These are phyloP conservation scores for Mucuna pruriens DNA, from an alignment of 306 rosid species.

Conservation along the genomic window DNA sequence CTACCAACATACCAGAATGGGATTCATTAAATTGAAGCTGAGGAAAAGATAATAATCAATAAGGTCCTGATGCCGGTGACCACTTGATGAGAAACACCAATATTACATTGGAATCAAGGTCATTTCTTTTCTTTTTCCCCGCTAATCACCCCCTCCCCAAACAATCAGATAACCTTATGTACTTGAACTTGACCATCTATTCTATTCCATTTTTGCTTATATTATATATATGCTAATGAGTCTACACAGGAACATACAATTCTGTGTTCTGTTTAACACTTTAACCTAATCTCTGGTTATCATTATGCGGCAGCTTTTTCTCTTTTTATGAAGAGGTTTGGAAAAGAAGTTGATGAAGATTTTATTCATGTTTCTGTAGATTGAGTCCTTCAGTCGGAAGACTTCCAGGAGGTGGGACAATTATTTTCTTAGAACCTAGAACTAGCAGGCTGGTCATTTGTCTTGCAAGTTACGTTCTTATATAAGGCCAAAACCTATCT, in stretches of 20 bases:
- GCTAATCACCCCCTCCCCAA: background rate
- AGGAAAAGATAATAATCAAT: slow-evolving; percentile 13
- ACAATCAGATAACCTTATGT: background rate
- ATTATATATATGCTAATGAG: background rate
- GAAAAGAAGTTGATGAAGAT: slow-evolving; percentile 72
- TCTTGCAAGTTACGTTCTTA: background rate
- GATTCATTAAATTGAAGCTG: slow-evolving; percentile 39
- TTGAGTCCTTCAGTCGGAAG: slow-evolving; percentile 45
- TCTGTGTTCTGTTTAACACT: background rate
- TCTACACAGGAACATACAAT: background rate
- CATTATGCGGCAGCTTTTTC: slow-evolving; percentile 53
- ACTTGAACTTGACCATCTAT: background rate
- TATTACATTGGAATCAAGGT: too few relatives aligned
- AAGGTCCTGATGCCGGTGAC: slow-evolving; percentile 10
- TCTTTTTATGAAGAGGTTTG: slow-evolving; percentile 69
- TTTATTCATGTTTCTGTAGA: slow-evolving; percentile 69
- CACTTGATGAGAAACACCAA: background rate
- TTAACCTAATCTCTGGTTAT: background rate
- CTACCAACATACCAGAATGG: slow-evolving; percentile 58
- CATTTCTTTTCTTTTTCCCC: too few relatives aligned
- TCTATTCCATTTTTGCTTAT: background rate
- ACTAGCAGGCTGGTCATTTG: background rate
- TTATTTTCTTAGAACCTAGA: background rate
- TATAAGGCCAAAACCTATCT: background rate
- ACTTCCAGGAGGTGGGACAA: slow-evolving; percentile 70